Conservation (phyloP, 306 rosid species). For the Casuarina glauca region DNA sequence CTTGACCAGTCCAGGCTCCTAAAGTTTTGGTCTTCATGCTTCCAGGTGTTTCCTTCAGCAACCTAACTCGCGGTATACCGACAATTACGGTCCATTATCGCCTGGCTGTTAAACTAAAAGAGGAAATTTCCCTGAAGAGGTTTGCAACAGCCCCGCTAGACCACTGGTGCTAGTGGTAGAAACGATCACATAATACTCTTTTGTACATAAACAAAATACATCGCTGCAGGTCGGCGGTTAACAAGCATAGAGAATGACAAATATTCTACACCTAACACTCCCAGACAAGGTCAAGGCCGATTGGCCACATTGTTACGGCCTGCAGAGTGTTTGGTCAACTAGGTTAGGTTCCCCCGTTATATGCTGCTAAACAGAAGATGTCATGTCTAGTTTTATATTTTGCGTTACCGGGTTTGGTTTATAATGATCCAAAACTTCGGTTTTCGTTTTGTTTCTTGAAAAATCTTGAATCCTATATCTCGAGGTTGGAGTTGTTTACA, state of each 20-base stretch:
- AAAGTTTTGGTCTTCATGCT: background rate
- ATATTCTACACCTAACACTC: no score
- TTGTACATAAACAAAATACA: no score
- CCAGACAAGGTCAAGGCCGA: no score
- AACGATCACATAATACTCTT: no score
- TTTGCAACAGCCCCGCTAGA: conserved; percentile 34
- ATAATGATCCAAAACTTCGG: background rate
- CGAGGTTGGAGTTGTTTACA: no score
- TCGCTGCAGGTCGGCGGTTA: no score
- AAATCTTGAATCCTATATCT: no score
- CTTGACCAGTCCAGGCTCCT: background rate
- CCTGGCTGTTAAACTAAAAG: no score
- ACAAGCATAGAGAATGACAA: background rate
- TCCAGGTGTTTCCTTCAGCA: background rate
- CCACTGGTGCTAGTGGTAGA: background rate
- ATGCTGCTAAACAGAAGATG: background rate
- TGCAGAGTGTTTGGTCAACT: background rate
- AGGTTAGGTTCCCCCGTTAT: background rate
- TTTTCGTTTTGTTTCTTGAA: background rate
- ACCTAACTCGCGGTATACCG: no score
- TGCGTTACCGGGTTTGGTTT: no score
- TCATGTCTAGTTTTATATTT: background rate
- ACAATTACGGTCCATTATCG: no score
- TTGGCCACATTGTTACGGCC: background rate
- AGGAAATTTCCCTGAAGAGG: no score